Base-by-base conservation (phyloP, 2,329 filamentous ascomycete genomes). In the Xylaria sp. region DNA sequence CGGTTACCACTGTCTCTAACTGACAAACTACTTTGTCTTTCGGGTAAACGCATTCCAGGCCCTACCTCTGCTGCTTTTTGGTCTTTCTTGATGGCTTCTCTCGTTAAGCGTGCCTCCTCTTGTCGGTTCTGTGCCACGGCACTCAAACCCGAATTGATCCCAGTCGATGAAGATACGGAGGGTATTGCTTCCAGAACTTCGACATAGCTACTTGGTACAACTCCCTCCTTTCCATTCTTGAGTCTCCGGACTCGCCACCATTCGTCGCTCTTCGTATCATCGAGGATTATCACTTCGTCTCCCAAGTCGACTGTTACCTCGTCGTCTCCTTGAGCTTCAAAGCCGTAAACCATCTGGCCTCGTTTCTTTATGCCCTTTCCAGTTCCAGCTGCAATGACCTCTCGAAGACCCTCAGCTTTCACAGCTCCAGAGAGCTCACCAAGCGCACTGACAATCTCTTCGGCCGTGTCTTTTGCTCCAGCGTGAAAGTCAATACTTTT, bases 401-500 rank as follows among this genome's bases (percentile, higher is more conserved):
- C 95, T 38, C 89, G 86, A 52, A 99, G 79, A 4, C 91, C 88
- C 74, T 92, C 92, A n/a, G 92, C 92, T 69, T 89, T 88, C 46
- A 91, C 88, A 37, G 91, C 92, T 37, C 94, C 95, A 15, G 94
- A 89, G 65, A 99, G 85, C 75, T 99, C 95, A 57, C 94, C 93
- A 38, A 99, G 84, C 54, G 91, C 90, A 60, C 87, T 84, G 33
- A 97, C 92, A 72, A 99, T 98, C 77, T 98, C 94, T 68, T 94
- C 88, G 6, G 95, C 95, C 5, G 94, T 97, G 76, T 98, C 95
- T 78, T 98, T 99, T 47, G 94, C 93, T 45, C 95, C 95, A 17
- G 95, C 96, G 76, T 99, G 95, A 69, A 99, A 96, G 78, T 99
- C 95, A 61, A 97, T 84, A 75, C 93, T 97, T 80, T 94, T 97